Conservation (phyloP, 352 stramenopile species). For the Globisporangium parvum region DNA sequence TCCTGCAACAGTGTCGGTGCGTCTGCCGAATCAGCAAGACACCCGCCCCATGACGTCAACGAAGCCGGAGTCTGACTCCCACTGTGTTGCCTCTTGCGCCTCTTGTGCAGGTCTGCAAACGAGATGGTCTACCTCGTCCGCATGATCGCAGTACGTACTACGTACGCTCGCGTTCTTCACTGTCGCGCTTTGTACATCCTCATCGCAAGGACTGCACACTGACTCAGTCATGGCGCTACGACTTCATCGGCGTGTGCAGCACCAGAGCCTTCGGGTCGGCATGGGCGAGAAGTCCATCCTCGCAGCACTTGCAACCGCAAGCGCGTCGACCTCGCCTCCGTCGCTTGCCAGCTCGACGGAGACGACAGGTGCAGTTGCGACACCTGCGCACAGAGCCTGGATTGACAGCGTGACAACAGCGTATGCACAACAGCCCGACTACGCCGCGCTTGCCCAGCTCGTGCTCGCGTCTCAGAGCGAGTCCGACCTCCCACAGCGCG, state of each 20-base stretch:
- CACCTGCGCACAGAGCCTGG: slow-evolving; percentile 30
- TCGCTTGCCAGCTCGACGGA: neutral
- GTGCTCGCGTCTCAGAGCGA: slow-evolving; percentile 27
- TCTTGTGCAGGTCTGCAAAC: slow-evolving; percentile 29
- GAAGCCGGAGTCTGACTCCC: neutral
- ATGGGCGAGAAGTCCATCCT: slow-evolving; percentile 83
- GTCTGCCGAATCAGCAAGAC: neutral
- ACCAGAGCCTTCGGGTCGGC: slow-evolving; percentile 78
- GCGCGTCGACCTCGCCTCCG: slow-evolving; percentile 9
- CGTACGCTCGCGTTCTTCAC: neutral
- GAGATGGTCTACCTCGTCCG: slow-evolving; percentile 62
- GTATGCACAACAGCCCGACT: slow-evolving; percentile 71
- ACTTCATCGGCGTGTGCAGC: slow-evolving; percentile 23
- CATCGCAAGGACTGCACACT: neutral
- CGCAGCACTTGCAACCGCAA: slow-evolving; percentile 47
- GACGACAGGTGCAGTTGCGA: neutral
- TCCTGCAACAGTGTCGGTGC: slow-evolving; percentile 51
- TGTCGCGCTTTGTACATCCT: too few relatives aligned
- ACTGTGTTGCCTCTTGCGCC: neutral
- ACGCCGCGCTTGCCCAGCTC: slow-evolving; percentile 36
- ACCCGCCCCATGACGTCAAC: neutral
- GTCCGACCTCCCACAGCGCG: slow-evolving; percentile 15
- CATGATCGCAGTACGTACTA: slow-evolving; percentile 68
- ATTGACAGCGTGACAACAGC: slow-evolving; percentile 53
- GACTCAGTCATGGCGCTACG: too few relatives aligned